Conservation (phyloP, 306 rosid species). For the Quercus aquifolioides region DNA sequence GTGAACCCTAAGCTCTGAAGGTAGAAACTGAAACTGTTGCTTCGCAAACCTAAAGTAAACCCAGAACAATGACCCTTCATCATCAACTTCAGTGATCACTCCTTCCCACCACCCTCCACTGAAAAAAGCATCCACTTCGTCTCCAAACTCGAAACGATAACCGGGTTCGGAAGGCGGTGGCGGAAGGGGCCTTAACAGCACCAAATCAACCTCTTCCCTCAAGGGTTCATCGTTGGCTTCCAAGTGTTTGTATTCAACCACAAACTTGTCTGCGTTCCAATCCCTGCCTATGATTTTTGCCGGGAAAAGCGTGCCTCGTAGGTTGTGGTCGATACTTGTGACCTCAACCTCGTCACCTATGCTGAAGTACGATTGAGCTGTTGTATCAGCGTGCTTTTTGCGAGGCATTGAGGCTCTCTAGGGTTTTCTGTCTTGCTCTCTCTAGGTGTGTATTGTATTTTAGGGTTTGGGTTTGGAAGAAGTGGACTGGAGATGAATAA, state of each 20-base stretch:
- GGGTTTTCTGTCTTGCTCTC: not conserved
- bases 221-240: not conserved
- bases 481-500: not conserved
- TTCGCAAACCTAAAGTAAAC: constrained; percentile 20
- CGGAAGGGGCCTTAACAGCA: constrained; percentile 24
- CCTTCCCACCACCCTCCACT: constrained; percentile 44
- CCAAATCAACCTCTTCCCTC: constrained; percentile 13
- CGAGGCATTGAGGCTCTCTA: not conserved
- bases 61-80: not conserved
- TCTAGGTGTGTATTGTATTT: not conserved
- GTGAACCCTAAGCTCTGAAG: constrained; percentile 26
- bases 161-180: constrained; percentile 10
- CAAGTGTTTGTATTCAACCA: constrained; percentile 13
- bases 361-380: not conserved
- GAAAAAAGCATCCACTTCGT: constrained; percentile 30
- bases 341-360: constrained; percentile 31
- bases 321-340: not conserved
- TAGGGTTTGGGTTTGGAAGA: not conserved
- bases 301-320: constrained; percentile 30
- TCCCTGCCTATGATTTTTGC: constrained; percentile 18
- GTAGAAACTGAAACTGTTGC: constrained; percentile 5
- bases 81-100: not conserved
- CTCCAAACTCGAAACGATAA: constrained; percentile 7
- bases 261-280: not conserved
- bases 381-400: not conserved